These are phyloP conservation scores for Graphilbum fragrans DNA, from an alignment of 2,329 filamentous ascomycete species.

Conservation along the genomic window DNA sequence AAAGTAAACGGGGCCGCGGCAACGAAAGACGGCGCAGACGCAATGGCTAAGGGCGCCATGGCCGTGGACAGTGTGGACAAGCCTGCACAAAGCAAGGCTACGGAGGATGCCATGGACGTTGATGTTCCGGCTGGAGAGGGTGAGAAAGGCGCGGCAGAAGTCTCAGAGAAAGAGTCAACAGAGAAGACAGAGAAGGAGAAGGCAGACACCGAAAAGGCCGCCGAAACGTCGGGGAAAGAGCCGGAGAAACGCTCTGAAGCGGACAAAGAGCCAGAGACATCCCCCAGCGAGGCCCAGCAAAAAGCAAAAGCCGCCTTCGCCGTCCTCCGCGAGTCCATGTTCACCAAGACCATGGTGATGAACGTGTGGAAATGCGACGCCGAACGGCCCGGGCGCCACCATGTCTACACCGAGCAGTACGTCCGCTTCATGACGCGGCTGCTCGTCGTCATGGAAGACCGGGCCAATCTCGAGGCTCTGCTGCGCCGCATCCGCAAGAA, in stretches of 20 bases:
- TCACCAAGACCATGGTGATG: slow-evolving; percentile 89
- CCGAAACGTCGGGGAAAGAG: no score
- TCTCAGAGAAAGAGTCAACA: no score
- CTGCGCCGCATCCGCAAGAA: slow-evolving; percentile 72
- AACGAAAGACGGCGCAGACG: background rate
- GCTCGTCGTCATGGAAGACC: slow-evolving; percentile 62
- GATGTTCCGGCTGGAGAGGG: no score
- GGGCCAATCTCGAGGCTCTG: slow-evolving; percentile 63
- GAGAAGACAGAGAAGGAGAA: no score
- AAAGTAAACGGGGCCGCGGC: background rate
- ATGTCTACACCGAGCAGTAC: slow-evolving; percentile 83
- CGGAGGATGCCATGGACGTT: no score
- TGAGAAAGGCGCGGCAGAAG: no score
- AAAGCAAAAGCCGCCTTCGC: slow-evolving; percentile 70
- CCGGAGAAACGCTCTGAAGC: no score
- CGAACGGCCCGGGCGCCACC: slow-evolving; percentile 72
- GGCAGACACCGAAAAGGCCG: no score
- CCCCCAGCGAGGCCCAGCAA: slow-evolving; percentile 11
- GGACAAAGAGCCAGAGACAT: background rate
- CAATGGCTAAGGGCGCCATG: no score
- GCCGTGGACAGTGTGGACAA: no score
- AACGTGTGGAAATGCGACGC: slow-evolving; percentile 93
- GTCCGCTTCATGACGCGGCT: slow-evolving; percentile 70
- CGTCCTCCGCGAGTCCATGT: slow-evolving; percentile 60
- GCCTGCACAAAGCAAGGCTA: no score